Conservation (phyloP, 2,329 filamentous ascomycete genomes). For the Beauveria bassiana region DNA sequence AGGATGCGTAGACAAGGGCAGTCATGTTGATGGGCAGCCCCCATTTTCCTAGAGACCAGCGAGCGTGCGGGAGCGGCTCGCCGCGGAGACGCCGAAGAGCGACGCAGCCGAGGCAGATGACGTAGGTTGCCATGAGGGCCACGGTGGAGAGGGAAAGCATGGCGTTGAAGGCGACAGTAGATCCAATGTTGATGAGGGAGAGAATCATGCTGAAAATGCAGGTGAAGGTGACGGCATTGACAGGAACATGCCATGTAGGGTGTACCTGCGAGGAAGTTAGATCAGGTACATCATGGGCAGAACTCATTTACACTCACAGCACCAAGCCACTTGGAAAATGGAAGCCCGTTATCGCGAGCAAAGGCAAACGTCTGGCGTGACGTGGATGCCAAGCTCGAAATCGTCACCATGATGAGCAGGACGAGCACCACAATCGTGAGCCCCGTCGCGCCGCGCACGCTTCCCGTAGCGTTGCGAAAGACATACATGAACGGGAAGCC, state of each 20-base stretch:
- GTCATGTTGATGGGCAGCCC: constrained; percentile 12
- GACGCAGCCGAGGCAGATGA: constrained; percentile 14
- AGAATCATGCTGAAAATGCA: constrained; percentile 10
- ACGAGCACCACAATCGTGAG: constrained; percentile 2
- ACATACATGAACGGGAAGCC: constrained; percentile 12
- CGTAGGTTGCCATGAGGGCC: constrained; percentile 14
- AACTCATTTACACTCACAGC: background rate
- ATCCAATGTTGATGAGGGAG: constrained; percentile 14
- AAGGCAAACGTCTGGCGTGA: constrained; percentile 10
- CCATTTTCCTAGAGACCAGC: constrained; percentile 14
- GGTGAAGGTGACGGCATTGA: constrained; percentile 13
- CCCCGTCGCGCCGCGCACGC: background rate
- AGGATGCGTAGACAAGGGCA: constrained; percentile 9
- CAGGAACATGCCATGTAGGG: constrained; percentile 10
- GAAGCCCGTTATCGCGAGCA: constrained; percentile 10
- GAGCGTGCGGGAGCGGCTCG: constrained; percentile 12
- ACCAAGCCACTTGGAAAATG: constrained; percentile 12
- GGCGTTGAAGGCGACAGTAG: constrained; percentile 15
- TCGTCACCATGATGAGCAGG: constrained; percentile 10
- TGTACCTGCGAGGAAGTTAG: constrained; percentile 1
- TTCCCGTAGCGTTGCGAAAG: constrained; percentile 13
- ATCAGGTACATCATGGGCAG: background rate
- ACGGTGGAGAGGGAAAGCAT: constrained; percentile 15
- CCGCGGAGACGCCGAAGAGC: constrained; percentile 10
- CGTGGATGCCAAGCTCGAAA: constrained; percentile 5